Evolutionary conservation across 805 yeast genomes (phyloP).

Genomic region (Priceomyces fermenticarens): DNA sequence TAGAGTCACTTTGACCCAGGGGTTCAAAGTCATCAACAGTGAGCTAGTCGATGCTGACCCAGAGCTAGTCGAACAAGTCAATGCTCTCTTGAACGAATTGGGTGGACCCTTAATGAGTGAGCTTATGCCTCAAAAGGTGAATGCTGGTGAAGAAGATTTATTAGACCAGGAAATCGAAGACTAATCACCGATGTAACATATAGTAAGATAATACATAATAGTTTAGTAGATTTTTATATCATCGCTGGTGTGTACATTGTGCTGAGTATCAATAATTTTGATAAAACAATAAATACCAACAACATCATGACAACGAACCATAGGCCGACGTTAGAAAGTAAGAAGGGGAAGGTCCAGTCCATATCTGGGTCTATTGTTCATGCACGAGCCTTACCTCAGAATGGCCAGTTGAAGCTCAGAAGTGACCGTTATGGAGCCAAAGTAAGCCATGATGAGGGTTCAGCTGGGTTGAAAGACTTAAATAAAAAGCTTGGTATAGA

Average conservation of each 20-base stretch:
- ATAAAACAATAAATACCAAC: neutral
- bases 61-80: conserved; percentile 57
- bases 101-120: conserved; percentile 59
- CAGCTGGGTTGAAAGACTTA: conserved; percentile 22
- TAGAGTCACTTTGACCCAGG: conserved; percentile 41
- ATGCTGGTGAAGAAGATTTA: conserved; percentile 38
- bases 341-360: conserved; percentile 29
- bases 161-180: conserved; percentile 52
- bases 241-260: no score
- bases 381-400: conserved; percentile 30
- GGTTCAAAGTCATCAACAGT: conserved; percentile 40
- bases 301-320: conserved; percentile 39
- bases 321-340: conserved; percentile 41
- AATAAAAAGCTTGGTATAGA: conserved; percentile 10
- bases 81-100: conserved; percentile 46
- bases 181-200: neutral
- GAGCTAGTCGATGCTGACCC: conserved; percentile 48
- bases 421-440: conserved; percentile 18
- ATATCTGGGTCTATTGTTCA: conserved; percentile 36
- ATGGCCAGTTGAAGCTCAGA: conserved; percentile 29
- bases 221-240: no score
- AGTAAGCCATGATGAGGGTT: conserved; percentile 13
- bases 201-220: no score
- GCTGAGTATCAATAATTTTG: no score
- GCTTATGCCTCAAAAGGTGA: conserved; percentile 30